Evolutionary conservation across 257 asterid genomes (phyloP).

Genomic region (Nicotiana attenuata): DNA sequence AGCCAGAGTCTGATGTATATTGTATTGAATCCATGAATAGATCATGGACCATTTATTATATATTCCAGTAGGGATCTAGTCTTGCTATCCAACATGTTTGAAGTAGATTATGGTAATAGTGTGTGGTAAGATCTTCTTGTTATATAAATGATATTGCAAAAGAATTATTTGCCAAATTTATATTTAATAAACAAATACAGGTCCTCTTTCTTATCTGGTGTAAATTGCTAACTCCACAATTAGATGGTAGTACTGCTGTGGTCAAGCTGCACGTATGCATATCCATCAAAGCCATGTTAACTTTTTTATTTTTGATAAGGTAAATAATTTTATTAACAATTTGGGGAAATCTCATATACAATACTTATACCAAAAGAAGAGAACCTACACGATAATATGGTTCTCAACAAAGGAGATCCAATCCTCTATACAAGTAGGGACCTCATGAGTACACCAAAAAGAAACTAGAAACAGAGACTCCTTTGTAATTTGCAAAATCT

Average conservation of each 20-base stretch:
- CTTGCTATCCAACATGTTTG: background rate
- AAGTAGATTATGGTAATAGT: background rate
- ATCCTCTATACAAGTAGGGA: too few species aligned
- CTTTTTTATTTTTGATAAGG: too few species aligned
- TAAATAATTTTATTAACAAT: too few species aligned
- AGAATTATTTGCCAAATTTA: background rate
- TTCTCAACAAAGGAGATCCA: too few species aligned
- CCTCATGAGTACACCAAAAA: too few species aligned
- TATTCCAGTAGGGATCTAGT: background rate
- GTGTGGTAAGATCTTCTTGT: background rate
- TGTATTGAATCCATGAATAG: background rate
- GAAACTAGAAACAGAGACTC: too few species aligned
- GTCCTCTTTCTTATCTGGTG: background rate
- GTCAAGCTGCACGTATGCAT: background rate
- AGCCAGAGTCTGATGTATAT: background rate
- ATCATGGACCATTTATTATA: background rate
- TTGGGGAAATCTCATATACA: too few species aligned
- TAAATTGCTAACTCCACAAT: background rate
- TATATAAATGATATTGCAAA: background rate
- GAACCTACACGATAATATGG: too few species aligned
- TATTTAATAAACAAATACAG: background rate
- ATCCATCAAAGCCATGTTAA: background rate
- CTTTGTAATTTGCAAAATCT: too few species aligned
- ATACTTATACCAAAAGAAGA: too few species aligned
- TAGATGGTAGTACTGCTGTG: background rate